A percentile compares a stretch with the other conserved stretches of the same genome.
These are phyloP conservation scores for Crithidia fasciculata DNA, from an alignment of 208 protist species.

Conservation along the genomic window DNA sequence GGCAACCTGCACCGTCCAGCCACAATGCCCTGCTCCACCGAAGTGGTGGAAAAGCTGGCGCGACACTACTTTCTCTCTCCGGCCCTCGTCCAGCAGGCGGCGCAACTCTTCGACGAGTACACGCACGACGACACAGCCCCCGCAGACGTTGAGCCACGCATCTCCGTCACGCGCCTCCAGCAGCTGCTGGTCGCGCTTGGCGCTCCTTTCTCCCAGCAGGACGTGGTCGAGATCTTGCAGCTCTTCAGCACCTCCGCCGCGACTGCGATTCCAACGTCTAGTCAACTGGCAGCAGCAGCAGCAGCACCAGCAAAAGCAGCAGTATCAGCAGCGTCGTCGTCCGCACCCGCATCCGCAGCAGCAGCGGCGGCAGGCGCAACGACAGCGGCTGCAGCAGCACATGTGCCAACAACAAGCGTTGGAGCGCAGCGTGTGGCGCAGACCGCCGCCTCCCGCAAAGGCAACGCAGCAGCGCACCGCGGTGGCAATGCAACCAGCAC, in stretches of 20 bases:
- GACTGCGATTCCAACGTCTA: neutral
- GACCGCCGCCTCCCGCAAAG: neutral
- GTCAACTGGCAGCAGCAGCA: neutral
- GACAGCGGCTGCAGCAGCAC: constrained; percentile 1
- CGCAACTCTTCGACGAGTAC: constrained; percentile 44
- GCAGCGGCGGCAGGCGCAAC: neutral
- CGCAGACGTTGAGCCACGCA: constrained; percentile 18
- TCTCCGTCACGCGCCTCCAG: constrained; percentile 50
- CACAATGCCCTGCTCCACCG: constrained; percentile 8
- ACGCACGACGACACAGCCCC: neutral
- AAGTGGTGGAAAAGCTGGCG: constrained; percentile 30
- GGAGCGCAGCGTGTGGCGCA: too few species aligned
- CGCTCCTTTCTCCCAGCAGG: constrained; percentile 44
- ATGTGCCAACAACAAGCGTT: neutral
- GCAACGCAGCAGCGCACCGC: neutral
- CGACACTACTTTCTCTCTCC: constrained; percentile 48
- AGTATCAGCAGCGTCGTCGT: neutral
- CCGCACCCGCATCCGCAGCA: neutral
- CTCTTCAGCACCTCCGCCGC: constrained; percentile 21
- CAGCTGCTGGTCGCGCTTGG: constrained; percentile 53
- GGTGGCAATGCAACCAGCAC: neutral
- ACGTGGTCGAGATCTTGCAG: constrained; percentile 57
- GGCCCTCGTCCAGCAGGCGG: constrained; percentile 38
- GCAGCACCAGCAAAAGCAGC: neutral
- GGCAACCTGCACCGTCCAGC: too few species aligned